phyloP scores from a whole-genome alignment of 176 grass and related monocot species.

The Eleusine indica region DNA sequence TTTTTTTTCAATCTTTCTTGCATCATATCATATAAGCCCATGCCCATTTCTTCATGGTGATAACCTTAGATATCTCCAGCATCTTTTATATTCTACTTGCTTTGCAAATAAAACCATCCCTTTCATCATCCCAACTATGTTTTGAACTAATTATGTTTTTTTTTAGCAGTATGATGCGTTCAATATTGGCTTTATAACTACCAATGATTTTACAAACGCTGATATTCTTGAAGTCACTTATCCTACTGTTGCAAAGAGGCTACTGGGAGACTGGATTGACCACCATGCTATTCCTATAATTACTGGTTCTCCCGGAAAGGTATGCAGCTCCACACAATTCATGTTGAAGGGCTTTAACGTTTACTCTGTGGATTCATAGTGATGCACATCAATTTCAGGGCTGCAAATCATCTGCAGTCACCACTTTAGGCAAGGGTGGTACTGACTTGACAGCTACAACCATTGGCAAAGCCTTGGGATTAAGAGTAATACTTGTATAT shows the following conservation, averaged over 20 bases:
- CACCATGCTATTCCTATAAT: conserved; percentile 86
- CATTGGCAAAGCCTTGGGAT: conserved; percentile 93
- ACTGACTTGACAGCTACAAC: conserved; percentile 95
- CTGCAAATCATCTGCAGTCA: conserved; percentile 90
- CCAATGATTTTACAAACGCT: conserved; percentile 93
- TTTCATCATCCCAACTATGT: neutral
- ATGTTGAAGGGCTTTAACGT: neutral
- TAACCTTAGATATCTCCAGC: neutral
- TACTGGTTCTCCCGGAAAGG: conserved; percentile 96
- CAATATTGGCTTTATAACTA: conserved; percentile 95
- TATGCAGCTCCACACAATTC: conserved; percentile 27
- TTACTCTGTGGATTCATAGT: conserved; percentile 12
- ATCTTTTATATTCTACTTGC: conserved; percentile 3
- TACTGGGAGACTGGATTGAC: conserved; percentile 74
- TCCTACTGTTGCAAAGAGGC: conserved; percentile 87
- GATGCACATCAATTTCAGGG: conserved; percentile 52
- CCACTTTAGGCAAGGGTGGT: conserved; percentile 93
- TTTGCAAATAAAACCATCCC: neutral
- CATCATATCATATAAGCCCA: neutral
- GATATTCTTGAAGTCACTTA: conserved; percentile 97
- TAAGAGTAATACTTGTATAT: conserved; percentile 87
- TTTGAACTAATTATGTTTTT: neutral
- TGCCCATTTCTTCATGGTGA: conserved; percentile 1
- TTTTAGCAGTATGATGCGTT: conserved; percentile 87
- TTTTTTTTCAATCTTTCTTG: neutral